Base-by-base conservation (phyloP, 2,329 filamentous ascomycete species). In the Atkinsonella hypoxylon region DNA sequence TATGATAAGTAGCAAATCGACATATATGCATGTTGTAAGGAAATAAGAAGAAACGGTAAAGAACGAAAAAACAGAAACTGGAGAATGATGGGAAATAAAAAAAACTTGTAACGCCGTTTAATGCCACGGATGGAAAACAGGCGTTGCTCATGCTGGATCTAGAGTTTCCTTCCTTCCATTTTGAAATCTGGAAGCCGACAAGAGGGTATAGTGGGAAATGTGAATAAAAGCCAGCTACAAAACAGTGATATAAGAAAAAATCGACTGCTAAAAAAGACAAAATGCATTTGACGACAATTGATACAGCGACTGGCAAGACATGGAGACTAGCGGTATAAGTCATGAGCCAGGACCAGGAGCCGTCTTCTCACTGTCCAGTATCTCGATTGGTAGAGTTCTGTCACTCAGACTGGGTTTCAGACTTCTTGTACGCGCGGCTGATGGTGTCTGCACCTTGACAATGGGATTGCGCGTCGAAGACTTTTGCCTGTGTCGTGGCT, bases 341-440 rank as follows among this genome's bases (percentile, higher is more conserved):
- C 12, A 42, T 20, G n/a, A 8, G 22, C 45, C 44, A 32, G 45
- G 32, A n/a, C 31, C 8, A 30, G 32, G 26, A 42, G 47, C 20
- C 17, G 31, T 47, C 44, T 47, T 47, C n/a, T 51, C 40, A 31
- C 50, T 30, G n/a, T 48, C 41, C 9, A 30, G 22, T n/a, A 45
- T 51, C 46, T 51, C 46, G n/a, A 41, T 45, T 11, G 41, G 45
- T 12, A 41, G 32, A 26, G 15, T 9, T 11, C 40, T 45, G 30
- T 39, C 42, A 15, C 50, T 41, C 9, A 20, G 31, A 15, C 41
- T 48, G 6, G 46, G 45, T 36, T 45, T 48, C 20, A 45, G 18
- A 5, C 12, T 17, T 20, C 45, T 44, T 45, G n/a, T 18, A 12
- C 30, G 20, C 8, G 45, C 34, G 17, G 18, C 13, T 39, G 41